Base-by-base conservation (phyloP, 2,329 filamentous ascomycete species). In the Fusarium concolor region DNA sequence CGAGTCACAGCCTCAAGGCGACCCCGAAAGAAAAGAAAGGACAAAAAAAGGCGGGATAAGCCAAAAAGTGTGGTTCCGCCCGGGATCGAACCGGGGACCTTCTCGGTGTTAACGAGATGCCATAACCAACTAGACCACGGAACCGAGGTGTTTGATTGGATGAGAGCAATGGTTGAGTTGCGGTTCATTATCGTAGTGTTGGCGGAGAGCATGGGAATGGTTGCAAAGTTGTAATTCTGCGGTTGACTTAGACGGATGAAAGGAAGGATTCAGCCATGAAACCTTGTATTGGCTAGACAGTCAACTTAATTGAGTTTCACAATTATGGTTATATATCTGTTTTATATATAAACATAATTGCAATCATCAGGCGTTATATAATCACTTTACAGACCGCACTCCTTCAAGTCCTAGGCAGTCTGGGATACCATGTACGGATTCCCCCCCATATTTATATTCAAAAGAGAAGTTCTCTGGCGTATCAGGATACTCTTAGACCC, bases 41-140 rank as follows among this genome's bases (percentile, higher is more conserved):
- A 15, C 18, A 9, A 3, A 49, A 3, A 49, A 37, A 24, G 20
- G 9, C 8, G 17, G 15, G 18, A 26, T 33, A 9, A 33, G 10
- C 9, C 9, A 35, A 58, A 55, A 33, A 50, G n/a, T n/a, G 39
- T 45, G 44, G 45, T 64, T 64, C 44, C 29, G 44, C 39, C 61
- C 44, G 51, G 59, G 51, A 57, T 63, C 28, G 51, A 64, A 58
- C 59, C 44, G 59, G 44, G 39, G 52, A 64, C 45, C 52, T 58
- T 64, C 39, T 59, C 53, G 41, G 39, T 64, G 41, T 64, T 59
- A 43, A 64, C 44, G 59, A 64, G 51, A 55, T 62, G 56, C 42
- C 42, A 62, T 62, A 62, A 47, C 46, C 56, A 62, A 62, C 56
- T 54, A 62, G 59, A 61, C 42, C 56, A 55, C 56, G 26, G 47